phyloP scores from a whole-genome alignment of 371 early-diverging fungal species.

The Nematocida sp. region DNA sequence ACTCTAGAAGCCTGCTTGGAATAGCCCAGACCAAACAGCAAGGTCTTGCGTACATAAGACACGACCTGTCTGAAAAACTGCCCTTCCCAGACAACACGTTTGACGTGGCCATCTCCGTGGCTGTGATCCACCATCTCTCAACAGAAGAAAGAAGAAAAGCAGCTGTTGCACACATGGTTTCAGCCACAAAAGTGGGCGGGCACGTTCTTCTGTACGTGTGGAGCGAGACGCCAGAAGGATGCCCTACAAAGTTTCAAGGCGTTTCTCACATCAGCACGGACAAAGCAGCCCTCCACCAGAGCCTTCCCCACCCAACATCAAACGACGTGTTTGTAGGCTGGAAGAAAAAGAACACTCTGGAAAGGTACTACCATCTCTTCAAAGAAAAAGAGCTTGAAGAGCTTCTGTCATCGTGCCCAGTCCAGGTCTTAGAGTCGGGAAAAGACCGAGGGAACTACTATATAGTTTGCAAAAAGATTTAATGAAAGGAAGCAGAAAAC shows the following conservation, averaged over 20 bases:
- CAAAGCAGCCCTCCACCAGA: not conserved
- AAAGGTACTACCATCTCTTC: conserved; percentile 62
- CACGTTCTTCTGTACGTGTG: conserved; percentile 61
- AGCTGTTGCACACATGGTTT: conserved; percentile 48
- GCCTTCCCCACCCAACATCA: not conserved
- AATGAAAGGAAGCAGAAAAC: not conserved
- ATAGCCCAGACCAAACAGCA: conserved; percentile 19
- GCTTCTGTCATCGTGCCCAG: not conserved
- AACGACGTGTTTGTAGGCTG: conserved; percentile 60
- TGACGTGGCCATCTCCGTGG: conserved; percentile 61
- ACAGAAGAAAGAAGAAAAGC: conserved; percentile 54
- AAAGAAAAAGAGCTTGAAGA: conserved; percentile 38
- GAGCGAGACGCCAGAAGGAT: conserved; percentile 49
- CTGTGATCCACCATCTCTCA: conserved; percentile 63
- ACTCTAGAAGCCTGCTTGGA: conserved; percentile 31
- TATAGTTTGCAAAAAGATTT: conserved; percentile 27
- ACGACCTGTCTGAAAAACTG: conserved; percentile 44
- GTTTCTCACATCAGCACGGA: conserved; percentile 8
- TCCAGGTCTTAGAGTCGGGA: conserved; percentile 23
- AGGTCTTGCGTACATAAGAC: conserved; percentile 24
- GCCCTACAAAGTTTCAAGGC: conserved; percentile 54
- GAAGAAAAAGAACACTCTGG: conserved; percentile 47
- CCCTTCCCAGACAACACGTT: conserved; percentile 49
- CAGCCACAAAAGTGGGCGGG: conserved; percentile 53
- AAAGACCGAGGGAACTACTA: conserved; percentile 48